phyloP scores from a whole-genome alignment of 202 grass and related monocot genomes.

The Saccharum hybrid region DNA sequence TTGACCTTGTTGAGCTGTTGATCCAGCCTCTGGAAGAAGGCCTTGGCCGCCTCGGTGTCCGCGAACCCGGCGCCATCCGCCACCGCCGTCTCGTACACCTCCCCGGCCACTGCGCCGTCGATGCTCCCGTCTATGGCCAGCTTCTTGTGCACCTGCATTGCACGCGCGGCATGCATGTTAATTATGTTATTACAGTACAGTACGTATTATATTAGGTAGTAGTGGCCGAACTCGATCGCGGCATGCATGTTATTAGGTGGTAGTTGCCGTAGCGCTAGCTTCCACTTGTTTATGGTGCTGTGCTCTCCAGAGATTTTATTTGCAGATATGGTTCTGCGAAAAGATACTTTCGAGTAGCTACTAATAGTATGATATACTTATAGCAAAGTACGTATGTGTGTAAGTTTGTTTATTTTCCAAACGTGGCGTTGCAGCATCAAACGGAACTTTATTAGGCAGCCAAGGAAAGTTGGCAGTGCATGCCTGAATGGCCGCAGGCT shows the following conservation, averaged over 20 bases:
- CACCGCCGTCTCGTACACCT: conserved; percentile 64
- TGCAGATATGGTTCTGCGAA: neutral
- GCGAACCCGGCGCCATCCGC: conserved; percentile 29
- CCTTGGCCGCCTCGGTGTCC: conserved; percentile 48
- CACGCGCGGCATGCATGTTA: neutral
- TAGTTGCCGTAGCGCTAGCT: neutral
- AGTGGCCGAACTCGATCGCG: too few relatives aligned
- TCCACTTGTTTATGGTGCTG: neutral
- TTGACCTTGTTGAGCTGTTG: conserved; percentile 92
- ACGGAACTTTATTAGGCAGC: neutral
- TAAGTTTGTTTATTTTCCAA: neutral
- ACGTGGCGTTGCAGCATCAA: neutral
- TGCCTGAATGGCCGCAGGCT: conserved; percentile 63
- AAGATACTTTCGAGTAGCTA: neutral
- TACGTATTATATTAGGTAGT: neutral
- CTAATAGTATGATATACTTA: neutral
- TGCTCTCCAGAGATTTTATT: neutral
- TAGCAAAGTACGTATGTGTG: neutral
- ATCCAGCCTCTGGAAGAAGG: conserved; percentile 68
- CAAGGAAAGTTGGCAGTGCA: conserved; percentile 25
- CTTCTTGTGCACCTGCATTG: conserved; percentile 70
- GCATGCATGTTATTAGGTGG: neutral
- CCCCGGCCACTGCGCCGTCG: conserved; percentile 33
- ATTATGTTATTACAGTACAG: neutral
- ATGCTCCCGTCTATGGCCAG: conserved; percentile 29